These are phyloP conservation scores for Cystofilobasidium ferigula DNA, from an alignment of 768 basidiomycete genomes.

Conservation along the genomic window DNA sequence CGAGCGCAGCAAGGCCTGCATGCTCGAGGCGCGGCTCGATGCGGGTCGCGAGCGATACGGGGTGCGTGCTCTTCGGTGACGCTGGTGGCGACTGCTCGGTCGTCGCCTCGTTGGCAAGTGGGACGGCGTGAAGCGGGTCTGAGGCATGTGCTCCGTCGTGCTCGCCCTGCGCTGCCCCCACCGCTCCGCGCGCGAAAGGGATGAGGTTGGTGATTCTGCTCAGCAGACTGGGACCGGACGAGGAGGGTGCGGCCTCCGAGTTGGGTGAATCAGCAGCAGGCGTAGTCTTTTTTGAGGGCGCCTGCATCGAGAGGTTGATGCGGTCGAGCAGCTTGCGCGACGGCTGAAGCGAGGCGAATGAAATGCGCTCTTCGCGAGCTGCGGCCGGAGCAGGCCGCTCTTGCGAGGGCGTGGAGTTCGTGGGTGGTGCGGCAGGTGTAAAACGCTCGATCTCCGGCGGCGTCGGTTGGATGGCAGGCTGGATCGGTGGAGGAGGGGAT, in stretches of 20 bases:
- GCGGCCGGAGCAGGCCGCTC: not conserved
- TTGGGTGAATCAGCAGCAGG: not conserved
- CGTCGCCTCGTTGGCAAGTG: not conserved
- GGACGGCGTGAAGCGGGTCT: too few species aligned
- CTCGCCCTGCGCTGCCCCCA: too few species aligned
- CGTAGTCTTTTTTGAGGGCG: not conserved
- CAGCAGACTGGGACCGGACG: not conserved
- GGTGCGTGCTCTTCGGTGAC: too few species aligned
- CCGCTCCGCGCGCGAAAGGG: too few species aligned
- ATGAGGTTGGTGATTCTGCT: not conserved
- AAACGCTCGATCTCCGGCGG: not conserved
- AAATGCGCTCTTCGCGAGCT: not conserved
- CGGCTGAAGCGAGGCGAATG: not conserved
- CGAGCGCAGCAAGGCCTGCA: too few species aligned
- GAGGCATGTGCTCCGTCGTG: too few species aligned
- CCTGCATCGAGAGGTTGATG: not conserved
- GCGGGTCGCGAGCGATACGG: too few species aligned
- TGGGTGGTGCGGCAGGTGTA: too few species aligned
- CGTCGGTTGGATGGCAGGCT: not conserved
- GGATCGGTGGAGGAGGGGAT: too few species aligned
- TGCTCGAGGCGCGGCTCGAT: too few species aligned
- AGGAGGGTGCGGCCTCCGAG: not conserved
- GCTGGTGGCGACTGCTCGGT: not conserved
- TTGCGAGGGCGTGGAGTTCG: not conserved
- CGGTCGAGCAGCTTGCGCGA: not conserved